Evolutionary conservation across 805 yeast genomes (phyloP).

Genomic region (Wickerhamomyces strasburgensis): DNA sequence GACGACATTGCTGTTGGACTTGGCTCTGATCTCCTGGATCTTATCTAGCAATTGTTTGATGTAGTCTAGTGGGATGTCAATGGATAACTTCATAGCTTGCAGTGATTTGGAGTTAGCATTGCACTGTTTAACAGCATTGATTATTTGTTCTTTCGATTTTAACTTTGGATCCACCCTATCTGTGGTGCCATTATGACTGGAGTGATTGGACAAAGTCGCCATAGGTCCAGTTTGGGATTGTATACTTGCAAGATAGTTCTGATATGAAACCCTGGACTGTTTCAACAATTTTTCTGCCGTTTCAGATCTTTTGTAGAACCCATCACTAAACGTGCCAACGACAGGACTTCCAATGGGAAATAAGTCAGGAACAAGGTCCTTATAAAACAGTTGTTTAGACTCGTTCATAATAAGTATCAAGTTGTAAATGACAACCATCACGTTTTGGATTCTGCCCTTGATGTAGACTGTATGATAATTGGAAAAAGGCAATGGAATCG

Average conservation of each 20-base stretch:
- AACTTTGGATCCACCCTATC: conserved; percentile 6
- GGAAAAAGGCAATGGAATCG: conserved; percentile 15
- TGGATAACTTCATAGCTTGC: conserved; percentile 6
- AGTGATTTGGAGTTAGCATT: conserved; percentile 7
- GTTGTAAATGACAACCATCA: not conserved
- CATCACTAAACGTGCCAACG: conserved; percentile 3
- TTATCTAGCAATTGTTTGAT: conserved; percentile 11
- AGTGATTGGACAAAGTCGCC: no score
- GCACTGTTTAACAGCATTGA: conserved; percentile 7
- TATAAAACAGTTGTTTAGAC: not conserved
- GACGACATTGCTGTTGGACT: conserved; percentile 16
- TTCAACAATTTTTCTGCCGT: conserved; percentile 10
- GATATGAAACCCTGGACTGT: conserved; percentile 5
- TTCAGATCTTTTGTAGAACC: conserved; percentile 5
- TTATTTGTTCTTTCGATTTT: conserved; percentile 5
- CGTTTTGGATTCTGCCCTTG: not conserved
- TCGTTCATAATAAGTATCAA: not conserved
- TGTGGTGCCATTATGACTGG: not conserved
- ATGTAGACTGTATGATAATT: conserved; percentile 11
- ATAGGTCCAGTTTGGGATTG: no score
- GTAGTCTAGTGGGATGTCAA: conserved; percentile 17
- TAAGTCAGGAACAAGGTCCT: not conserved
- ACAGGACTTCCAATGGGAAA: conserved; percentile 4
- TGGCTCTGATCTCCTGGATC: conserved; percentile 17
- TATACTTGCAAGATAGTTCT: no score